phyloP scores from a whole-genome alignment of 2,329 filamentous ascomycete genomes.

The Ploettnerulaceae sp. region DNA sequence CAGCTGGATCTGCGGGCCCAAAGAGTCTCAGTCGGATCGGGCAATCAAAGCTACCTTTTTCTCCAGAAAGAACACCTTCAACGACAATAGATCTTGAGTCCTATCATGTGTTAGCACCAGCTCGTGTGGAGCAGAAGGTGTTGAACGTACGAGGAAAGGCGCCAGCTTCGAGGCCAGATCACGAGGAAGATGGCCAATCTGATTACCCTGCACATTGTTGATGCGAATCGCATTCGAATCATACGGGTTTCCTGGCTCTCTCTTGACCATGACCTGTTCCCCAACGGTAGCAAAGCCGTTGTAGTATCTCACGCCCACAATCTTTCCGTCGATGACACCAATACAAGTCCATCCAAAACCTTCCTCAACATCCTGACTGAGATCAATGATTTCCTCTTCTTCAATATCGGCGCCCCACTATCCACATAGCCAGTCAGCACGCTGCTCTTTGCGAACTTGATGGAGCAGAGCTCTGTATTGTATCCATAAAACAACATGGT shows the following conservation, averaged over 20 bases:
- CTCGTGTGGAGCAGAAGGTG: not conserved
- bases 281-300: slow-evolving; percentile 55
- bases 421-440: too few relatives aligned
- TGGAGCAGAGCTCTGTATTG: too few relatives aligned
- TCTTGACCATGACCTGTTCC: slow-evolving; percentile 56
- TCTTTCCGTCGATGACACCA: slow-evolving; percentile 39
- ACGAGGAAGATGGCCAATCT: slow-evolving; percentile 75
- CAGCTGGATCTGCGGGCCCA: slow-evolving; percentile 54
- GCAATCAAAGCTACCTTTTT: slow-evolving; percentile 65
- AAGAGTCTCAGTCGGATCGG: slow-evolving; percentile 66
- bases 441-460: too few relatives aligned
- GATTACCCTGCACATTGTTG: slow-evolving; percentile 66
- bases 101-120: slow-evolving; percentile 25
- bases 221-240: slow-evolving; percentile 75
- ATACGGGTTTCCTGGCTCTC: slow-evolving; percentile 65
- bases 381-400: slow-evolving; percentile 30
- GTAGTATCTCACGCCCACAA: slow-evolving; percentile 55
- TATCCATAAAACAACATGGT: too few relatives aligned
- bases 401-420: slow-evolving; percentile 22
- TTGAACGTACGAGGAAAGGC: slow-evolving; percentile 57
- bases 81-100: slow-evolving; percentile 56
- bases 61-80: slow-evolving; percentile 65
- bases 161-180: slow-evolving; percentile 66
- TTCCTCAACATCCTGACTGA: slow-evolving; percentile 31
- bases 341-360: slow-evolving; percentile 29